These are phyloP conservation scores for Fusarium sp. DNA, from an alignment of 2,329 filamentous ascomycete genomes.

Conservation along the genomic window DNA sequence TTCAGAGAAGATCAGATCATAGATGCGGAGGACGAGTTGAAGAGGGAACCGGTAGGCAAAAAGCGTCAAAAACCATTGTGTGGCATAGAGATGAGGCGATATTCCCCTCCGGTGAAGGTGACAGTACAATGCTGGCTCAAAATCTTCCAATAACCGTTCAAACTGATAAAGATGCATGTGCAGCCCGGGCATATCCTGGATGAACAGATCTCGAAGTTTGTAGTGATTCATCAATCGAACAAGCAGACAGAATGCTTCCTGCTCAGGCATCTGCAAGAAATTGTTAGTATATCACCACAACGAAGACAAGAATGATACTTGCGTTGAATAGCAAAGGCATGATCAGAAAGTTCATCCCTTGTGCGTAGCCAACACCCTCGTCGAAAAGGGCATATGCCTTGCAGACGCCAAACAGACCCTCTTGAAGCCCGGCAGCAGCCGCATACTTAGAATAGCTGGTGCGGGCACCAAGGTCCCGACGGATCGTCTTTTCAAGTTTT, in stretches of 20 bases:
- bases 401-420: slow-evolving; percentile 93
- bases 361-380: slow-evolving; percentile 93
- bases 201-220: slow-evolving; percentile 89
- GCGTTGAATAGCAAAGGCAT: slow-evolving; percentile 97
- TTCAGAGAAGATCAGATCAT: slow-evolving; percentile 93
- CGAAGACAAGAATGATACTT: slow-evolving; percentile 48
- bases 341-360: slow-evolving; percentile 98
- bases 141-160: slow-evolving; percentile 90
- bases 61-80: slow-evolving; percentile 98
- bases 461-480: slow-evolving; percentile 87
- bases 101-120: slow-evolving; percentile 91
- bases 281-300: slow-evolving; percentile 10
- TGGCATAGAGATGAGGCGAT: slow-evolving; percentile 92
- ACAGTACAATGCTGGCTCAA: slow-evolving; percentile 94
- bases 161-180: slow-evolving; percentile 96
- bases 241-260: slow-evolving; percentile 94
- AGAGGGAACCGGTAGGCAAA: slow-evolving; percentile 98
- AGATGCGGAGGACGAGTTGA: slow-evolving; percentile 94
- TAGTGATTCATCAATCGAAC: slow-evolving; percentile 98
- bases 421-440: slow-evolving; percentile 88
- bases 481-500: slow-evolving; percentile 92
- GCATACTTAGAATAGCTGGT: slow-evolving; percentile 98
- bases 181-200: slow-evolving; percentile 95
- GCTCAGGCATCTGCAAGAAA: slow-evolving; percentile 82
- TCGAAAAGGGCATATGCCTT: slow-evolving; percentile 98